These are phyloP conservation scores for Blastobotrys peoriensis DNA, from an alignment of 805 yeast species.

Conservation along the genomic window DNA sequence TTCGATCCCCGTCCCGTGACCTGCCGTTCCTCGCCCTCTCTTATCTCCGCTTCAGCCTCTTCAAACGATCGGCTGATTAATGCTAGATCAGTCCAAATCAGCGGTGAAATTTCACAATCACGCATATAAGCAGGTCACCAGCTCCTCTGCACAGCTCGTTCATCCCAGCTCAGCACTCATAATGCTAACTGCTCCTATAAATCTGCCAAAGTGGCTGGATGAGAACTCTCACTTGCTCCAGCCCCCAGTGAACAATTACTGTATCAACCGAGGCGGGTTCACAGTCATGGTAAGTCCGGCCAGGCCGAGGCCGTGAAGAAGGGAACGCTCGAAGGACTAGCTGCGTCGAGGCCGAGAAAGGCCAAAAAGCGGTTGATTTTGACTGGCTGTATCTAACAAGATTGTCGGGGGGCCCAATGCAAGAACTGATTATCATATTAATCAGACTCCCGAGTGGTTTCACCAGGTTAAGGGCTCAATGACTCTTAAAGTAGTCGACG, in stretches of 20 bases:
- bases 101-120: neutral
- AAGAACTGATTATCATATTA: slow-evolving; percentile 87
- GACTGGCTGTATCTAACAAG: slow-evolving; percentile 17
- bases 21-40: no score
- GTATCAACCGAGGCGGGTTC: slow-evolving; percentile 86
- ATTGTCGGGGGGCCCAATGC: slow-evolving; percentile 95
- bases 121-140: no score
- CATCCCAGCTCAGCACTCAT: no score
- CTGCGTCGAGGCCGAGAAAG: neutral
- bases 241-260: slow-evolving; percentile 90
- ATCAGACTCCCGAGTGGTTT: slow-evolving; percentile 93
- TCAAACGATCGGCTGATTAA: no score
- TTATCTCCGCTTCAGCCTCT: no score
- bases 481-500: slow-evolving; percentile 78
- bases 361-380: neutral
- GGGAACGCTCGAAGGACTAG: neutral
- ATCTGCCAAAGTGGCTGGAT: slow-evolving; percentile 71
- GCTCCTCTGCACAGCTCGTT: no score
- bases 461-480: slow-evolving; percentile 81
- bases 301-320: neutral
- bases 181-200: slow-evolving; percentile 66
- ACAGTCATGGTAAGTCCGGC: slow-evolving; percentile 63
- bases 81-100: neutral
- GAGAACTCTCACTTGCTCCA: slow-evolving; percentile 70
- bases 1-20: no score